phyloP scores from a whole-genome alignment of 805 yeast genomes.

The Candida incommunis region DNA sequence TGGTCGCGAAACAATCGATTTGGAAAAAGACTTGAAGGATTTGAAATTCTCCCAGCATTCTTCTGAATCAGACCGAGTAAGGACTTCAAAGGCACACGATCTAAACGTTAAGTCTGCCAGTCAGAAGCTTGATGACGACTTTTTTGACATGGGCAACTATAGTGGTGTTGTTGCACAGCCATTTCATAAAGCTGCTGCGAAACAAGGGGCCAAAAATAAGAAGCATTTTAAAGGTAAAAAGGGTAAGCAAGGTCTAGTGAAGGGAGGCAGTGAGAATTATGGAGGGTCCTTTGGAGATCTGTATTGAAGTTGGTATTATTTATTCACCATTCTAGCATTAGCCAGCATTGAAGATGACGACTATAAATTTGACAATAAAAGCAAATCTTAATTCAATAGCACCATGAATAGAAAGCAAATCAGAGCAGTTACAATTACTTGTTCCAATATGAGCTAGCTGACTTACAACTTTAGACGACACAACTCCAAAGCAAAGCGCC shows the following conservation, averaged over 20 bases:
- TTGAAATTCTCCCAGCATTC: slow-evolving; percentile 72
- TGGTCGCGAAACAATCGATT: slow-evolving; percentile 30
- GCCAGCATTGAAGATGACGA: too few species aligned
- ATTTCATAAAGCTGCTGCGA: slow-evolving; percentile 37
- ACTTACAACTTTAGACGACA: too few species aligned
- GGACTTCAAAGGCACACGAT: slow-evolving; percentile 33
- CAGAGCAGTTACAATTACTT: too few species aligned
- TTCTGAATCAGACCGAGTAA: slow-evolving; percentile 30
- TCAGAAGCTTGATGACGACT: slow-evolving; percentile 72
- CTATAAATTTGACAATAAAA: too few species aligned
- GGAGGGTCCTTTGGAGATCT: slow-evolving; percentile 10
- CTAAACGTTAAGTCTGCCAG: slow-evolving; percentile 40
- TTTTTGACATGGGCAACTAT: slow-evolving; percentile 55
- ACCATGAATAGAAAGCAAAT: too few species aligned
- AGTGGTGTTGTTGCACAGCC: slow-evolving; percentile 56
- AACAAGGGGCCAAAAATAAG: slow-evolving; percentile 25
- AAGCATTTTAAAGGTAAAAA: slow-evolving; percentile 70
- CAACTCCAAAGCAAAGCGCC: too few species aligned
- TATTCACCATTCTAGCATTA: too few species aligned
- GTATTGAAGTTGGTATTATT: slow-evolving; percentile 3
- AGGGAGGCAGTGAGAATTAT: slow-evolving; percentile 4
- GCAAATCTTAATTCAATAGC: too few species aligned
- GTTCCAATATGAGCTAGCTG: too few species aligned
- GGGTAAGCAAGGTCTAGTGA: slow-evolving; percentile 28
- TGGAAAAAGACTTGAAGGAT: slow-evolving; percentile 53